Evolutionary conservation across 768 basidiomycete genomes (phyloP), one percentile per base, ranked within the genome.

Genomic region (Mycena polygramma): DNA sequence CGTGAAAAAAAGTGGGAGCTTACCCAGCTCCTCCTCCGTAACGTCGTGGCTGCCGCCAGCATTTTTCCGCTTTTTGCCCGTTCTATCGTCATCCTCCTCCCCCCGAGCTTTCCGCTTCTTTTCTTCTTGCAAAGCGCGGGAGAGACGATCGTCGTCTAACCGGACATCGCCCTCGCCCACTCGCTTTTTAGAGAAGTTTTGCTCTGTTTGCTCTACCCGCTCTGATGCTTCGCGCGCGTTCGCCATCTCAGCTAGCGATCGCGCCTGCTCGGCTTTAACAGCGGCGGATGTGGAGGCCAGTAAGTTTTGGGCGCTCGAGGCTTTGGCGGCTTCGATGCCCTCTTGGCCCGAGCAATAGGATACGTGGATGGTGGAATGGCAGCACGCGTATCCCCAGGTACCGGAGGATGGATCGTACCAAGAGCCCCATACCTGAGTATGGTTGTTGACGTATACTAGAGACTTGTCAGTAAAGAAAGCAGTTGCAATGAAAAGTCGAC

Each of bases 361-460:
- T 58, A 94, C 83, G 75, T 95, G 92, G 36, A 95, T 83, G 53
- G 77, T 85, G 13, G 96, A 96, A 77, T 98, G 97, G 77, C 98
- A 99, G 80, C 98, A 99, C 35, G 89, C 92, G 79, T 92, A 99
- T 45, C 98, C 98, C 98, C 98, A 99, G 68, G 84, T 77, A 17
- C 91, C 89, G 4, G 87, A 85, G 15, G 88, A 82, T 19, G 83
- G 70, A 73, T 94, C 91, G 79, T 94, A 99, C 91, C 91, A 99
- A 52, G 98, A 99, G 53, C 98, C 98, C 98, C 98, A 99, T n/a
- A 98, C 91, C 7, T 90, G 85, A 0, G 93, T 96, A 77, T 99
- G 98, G 77, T 99, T 99, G 80, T 96, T 97, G 76, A 93, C 83
- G 74, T 88, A 92, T 9, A 96, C 96, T 98, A 73, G 22, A 10